Percentiles rank a stretch among this genome's conserved stretches.
These are phyloP conservation scores for Eucalyptus erythrocorys DNA, from an alignment of 345 rosid genomes.

Conservation along the genomic window DNA sequence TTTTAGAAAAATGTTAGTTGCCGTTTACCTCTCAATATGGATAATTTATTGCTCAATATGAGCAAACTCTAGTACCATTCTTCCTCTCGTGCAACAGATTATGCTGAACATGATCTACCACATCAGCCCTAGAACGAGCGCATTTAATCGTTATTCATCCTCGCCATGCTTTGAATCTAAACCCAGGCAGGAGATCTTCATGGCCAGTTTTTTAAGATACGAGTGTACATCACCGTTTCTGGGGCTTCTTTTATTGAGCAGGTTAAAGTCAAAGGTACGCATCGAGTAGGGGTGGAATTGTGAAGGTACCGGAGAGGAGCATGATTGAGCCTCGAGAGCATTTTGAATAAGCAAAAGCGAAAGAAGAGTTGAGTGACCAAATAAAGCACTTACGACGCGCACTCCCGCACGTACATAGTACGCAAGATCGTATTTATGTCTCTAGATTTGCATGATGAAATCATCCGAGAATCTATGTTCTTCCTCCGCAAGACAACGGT, in stretches of 20 bases:
- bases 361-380: constrained; percentile 27
- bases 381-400: constrained; percentile 28
- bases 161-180: background rate
- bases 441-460: constrained; percentile 53
- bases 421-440: constrained; percentile 39
- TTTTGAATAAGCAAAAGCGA: background rate
- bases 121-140: background rate
- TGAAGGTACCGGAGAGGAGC: background rate
- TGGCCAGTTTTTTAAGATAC: background rate
- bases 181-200: background rate
- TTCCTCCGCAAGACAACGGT: constrained; percentile 29
- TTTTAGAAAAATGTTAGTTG: background rate
- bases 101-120: background rate
- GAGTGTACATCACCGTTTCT: background rate
- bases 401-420: background rate
- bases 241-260: constrained; percentile 3
- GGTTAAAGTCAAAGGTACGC: constrained; percentile 25
- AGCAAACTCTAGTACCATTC: background rate
- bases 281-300: constrained; percentile 16
- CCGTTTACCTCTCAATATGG: background rate
- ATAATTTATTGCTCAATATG: background rate
- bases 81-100: background rate
- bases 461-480: constrained; percentile 54
- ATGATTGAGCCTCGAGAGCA: constrained; percentile 9
- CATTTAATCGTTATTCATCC: background rate